Base-by-base conservation (phyloP, 805 yeast genomes). In the Ogataea kodamae region DNA sequence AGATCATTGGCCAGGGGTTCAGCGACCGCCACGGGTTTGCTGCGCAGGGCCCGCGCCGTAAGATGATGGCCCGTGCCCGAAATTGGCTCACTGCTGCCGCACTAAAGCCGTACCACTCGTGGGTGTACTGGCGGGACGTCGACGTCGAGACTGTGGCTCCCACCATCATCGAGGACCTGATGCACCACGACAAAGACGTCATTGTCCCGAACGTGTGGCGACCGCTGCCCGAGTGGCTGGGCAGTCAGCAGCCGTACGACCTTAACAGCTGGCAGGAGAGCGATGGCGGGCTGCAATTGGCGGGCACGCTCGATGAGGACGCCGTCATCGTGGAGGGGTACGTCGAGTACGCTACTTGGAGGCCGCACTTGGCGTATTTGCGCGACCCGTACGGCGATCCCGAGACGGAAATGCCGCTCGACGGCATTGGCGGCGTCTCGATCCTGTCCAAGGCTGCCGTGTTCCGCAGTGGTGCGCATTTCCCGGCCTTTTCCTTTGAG, bases 91-190 rank as follows among this genome's bases (percentile, higher is more conserved):
- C 88, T 55, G 67, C 90, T 1, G 87, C 82, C 5, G 94, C 96
- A 1, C 60, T 90, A 30, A 81, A 79, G 57, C 97, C 97, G 1
- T 79, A 90, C 57, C 97, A 90, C 57, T 78, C 95, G 6, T 88
- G 89, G 83, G 96, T 90, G 6, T 88, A 89, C 59, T 90, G 97
- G 97, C 70, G 97, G 61, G 97, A 90, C 64, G 96, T 92, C 9
- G 97, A 90, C 60, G 95, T 90, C n/a, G 96, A 89, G 57, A 79
- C 89, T 0, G 77, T 82, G 18, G 95, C 96, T 4, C 70, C 79
- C 1, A 80, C 96, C 1, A 76, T 89, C 41, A 60, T 89, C 42
- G 96, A 89, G 60, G 97, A 89, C 61, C 66, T 89, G 49, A 90
- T 90, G 97, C 83, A 76, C 50, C 96, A 87, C 59, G 78, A 82